Conservation (phyloP, 805 yeast genomes). For the Kluyveromyces lactis region DNA sequence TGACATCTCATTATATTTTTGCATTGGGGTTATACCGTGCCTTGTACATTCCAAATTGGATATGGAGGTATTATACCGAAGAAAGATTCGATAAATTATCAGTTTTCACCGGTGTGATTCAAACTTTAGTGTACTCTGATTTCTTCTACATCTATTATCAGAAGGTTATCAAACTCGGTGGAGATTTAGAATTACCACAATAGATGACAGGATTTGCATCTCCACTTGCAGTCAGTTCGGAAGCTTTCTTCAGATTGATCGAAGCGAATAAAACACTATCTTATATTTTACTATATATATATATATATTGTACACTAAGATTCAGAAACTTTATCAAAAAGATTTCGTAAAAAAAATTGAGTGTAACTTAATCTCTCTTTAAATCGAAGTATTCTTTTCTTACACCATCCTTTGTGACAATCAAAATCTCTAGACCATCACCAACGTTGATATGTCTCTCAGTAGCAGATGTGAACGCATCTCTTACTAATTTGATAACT, state of each 20-base stretch:
- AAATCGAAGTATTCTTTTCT: conserved; percentile 75
- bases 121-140: conserved; percentile 85
- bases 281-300: not conserved
- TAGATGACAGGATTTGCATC: not conserved
- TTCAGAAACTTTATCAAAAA: not conserved
- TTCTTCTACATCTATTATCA: conserved; percentile 89
- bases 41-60: conserved; percentile 89
- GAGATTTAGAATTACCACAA: conserved; percentile 49
- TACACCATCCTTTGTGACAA: conserved; percentile 91
- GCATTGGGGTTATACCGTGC: conserved; percentile 89
- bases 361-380: conserved; percentile 67
- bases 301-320: not conserved
- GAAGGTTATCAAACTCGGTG: conserved; percentile 63
- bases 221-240: too few relatives aligned
- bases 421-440: conserved; percentile 85
- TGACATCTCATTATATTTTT: conserved; percentile 88
- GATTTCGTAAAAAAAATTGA: not conserved
- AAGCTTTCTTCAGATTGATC: too few relatives aligned
- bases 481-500: conserved; percentile 79
- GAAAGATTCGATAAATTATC: conserved; percentile 58
- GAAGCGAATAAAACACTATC: not conserved
- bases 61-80: conserved; percentile 69
- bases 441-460: conserved; percentile 99
- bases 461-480: conserved; percentile 92
- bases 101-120: conserved; percentile 72